Conservation (phyloP, 306 rosid species). For the Gleditsia sinensis region DNA sequence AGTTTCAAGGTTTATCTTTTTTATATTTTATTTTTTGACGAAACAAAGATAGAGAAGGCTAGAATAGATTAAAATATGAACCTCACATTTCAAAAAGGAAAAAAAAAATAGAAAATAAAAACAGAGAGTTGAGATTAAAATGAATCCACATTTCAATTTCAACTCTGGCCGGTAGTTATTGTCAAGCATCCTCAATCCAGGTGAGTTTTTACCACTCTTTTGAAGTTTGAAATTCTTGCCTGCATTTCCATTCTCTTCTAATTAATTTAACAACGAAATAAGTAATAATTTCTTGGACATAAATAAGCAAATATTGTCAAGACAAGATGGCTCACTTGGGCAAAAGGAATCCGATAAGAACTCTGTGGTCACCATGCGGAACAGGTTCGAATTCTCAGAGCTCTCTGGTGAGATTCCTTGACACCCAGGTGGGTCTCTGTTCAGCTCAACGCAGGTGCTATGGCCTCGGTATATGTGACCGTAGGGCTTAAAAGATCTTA, state of each 20-base stretch:
- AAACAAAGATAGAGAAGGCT: background rate
- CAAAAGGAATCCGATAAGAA: no score
- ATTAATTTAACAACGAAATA: background rate
- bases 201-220: background rate
- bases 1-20: background rate
- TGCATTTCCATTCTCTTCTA: background rate
- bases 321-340: no score
- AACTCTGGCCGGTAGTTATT: background rate
- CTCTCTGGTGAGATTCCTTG: no score
- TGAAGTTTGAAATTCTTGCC: background rate
- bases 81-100: background rate
- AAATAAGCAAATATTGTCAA: no score
- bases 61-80: background rate
- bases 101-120: background rate
- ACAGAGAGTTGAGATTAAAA: background rate
- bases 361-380: no score
- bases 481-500: no score
- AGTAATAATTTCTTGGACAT: no score
- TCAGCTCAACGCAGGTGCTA: no score
- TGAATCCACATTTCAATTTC: background rate
- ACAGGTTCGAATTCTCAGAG: no score
- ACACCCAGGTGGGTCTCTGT: no score
- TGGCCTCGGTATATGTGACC: no score
- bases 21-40: background rate
- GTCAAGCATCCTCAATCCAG: background rate